Conservation (phyloP, 805 yeast genomes). For the Cyberlindnera euphorbiae region DNA sequence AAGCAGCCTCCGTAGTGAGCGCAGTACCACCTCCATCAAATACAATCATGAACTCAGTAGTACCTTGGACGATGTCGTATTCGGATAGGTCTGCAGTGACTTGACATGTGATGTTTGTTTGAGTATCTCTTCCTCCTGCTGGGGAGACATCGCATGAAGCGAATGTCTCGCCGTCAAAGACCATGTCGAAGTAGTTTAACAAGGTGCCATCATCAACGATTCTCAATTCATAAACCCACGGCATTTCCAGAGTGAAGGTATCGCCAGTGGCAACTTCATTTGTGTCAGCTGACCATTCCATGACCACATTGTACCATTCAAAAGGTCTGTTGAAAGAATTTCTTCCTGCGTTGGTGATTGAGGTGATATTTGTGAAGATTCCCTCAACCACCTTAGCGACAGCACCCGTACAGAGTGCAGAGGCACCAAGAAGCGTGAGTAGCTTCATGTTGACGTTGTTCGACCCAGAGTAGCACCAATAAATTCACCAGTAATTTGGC, state of each 20-base stretch:
- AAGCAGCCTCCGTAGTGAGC: conserved; percentile 6
- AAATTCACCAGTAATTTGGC: too few relatives aligned
- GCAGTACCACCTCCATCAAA: conserved; percentile 15
- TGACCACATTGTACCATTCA: conserved; percentile 7
- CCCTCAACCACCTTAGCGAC: conserved; percentile 7
- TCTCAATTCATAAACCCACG: conserved; percentile 14
- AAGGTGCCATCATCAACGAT: conserved; percentile 2
- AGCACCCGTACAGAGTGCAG: too few relatives aligned
- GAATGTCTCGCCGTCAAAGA: conserved; percentile 5
- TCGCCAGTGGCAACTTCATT: conserved; percentile 12
- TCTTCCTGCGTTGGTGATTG: conserved; percentile 3
- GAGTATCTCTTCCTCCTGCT: conserved; percentile 8
- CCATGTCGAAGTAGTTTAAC: conserved; percentile 8
- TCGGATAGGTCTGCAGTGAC: conserved; percentile 7
- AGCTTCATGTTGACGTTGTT: too few relatives aligned
- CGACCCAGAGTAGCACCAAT: too few relatives aligned
- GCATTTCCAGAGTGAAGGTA: conserved; percentile 14
- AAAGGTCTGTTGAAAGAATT: conserved; percentile 4
- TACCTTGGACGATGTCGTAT: conserved; percentile 7
- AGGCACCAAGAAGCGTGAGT: too few relatives aligned
- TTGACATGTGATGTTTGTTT: conserved; percentile 8
- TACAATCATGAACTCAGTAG: conserved; percentile 4
- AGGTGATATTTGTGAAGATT: conserved; percentile 9
- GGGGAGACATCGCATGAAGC: conserved; percentile 13
- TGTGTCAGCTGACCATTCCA: conserved; percentile 10